Base-by-base conservation (phyloP, 2,329 filamentous ascomycete species). In the Diaporthe sp. region DNA sequence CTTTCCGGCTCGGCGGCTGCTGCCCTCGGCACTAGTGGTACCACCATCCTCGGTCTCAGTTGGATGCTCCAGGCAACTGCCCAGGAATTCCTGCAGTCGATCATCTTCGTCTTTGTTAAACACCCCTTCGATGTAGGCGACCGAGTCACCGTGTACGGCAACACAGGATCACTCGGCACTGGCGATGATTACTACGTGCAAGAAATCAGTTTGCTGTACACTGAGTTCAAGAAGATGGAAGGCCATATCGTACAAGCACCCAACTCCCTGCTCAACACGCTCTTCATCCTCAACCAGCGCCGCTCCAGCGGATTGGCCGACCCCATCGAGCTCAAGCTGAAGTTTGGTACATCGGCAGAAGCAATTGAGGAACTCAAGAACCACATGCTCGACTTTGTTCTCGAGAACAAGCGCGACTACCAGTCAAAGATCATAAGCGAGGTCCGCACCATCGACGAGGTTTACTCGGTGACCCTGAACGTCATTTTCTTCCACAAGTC, bases 161-260 rank as follows among this genome's bases (percentile, higher is more conserved):
- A 95, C 80, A 95, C 95, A 0, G 96, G 96, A 76, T 89, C 92
- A n/a, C 83, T 89, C 22, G 89, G 95, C 81, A 91, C 90, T 49
- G 96, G 96, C 61, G 96, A 98, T 80, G 96, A 98, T 81, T 98
- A 98, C 85, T 98, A 98, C 79, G 96, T 98, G 72, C 98, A 97
- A 73, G 95, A 98, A 81, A 97, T 98, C 73, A 94, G 95, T 1
- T 89, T 98, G 1, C 89, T 98, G 22, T 98, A 97, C 83, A 98
- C 96, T 20, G 96, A 98, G 81, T 98, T 98, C 87, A 98, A 98
- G 89, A 98, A 98, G 88, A 96, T 98, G 94, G 94, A 98, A 84
- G 96, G 96, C 2, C 96, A 98, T 80, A 93, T 98, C 34, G 96
- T 98, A 0, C 96, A 98, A 84, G 96, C 96, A 0, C 96, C 96